phyloP scores from a whole-genome alignment of 331 rosid species.

The Quercus phellos region DNA sequence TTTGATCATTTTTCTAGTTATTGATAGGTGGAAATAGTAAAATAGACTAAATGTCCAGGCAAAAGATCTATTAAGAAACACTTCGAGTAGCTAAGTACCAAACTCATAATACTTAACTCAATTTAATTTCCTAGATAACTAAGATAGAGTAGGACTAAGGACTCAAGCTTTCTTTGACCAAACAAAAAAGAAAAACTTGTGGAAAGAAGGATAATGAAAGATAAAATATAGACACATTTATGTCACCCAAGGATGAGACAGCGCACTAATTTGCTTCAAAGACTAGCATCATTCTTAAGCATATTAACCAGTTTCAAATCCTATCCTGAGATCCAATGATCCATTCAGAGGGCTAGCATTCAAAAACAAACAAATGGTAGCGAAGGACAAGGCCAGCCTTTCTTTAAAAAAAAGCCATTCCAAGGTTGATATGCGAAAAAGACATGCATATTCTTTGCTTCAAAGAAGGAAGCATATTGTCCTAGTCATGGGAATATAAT shows the following conservation, averaged over 20 bases:
- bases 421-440: background rate
- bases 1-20: constrained; percentile 7
- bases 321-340: background rate
- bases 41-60: background rate
- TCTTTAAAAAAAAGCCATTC: background rate
- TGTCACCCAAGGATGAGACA: background rate
- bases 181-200: background rate
- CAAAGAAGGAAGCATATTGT: background rate
- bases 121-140: background rate
- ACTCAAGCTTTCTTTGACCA: background rate
- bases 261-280: background rate
- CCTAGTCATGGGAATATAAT: background rate
- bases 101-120: background rate
- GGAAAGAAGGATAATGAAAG: background rate
- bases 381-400: background rate
- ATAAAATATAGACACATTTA: background rate
- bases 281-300: background rate
- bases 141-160: background rate
- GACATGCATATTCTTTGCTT: constrained; percentile 5
- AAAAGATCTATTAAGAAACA: constrained; percentile 1
- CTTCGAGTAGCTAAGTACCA: background rate
- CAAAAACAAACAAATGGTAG: background rate
- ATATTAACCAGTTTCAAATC: background rate
- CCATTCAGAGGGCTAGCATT: background rate
- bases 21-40: background rate